These are phyloP conservation scores for Dioszegia aurantiaca DNA, from an alignment of 768 basidiomycete species.

Conservation along the genomic window DNA sequence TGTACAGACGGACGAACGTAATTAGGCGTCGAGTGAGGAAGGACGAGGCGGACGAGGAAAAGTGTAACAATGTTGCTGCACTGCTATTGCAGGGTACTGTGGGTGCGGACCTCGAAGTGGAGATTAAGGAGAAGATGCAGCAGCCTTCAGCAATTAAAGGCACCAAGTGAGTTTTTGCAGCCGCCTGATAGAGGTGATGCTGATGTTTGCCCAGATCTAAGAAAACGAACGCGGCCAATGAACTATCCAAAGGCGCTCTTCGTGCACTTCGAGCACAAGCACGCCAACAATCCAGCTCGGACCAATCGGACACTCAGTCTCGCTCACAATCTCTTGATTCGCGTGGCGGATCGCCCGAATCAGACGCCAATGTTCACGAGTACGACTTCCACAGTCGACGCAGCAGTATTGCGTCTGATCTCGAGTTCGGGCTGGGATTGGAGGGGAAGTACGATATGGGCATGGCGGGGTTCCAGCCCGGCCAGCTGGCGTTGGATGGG, in stretches of 20 bases:
- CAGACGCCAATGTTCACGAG: not conserved
- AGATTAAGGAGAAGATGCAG: conserved; percentile 40
- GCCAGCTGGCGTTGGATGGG: conserved; percentile 10
- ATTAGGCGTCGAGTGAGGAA: conserved; percentile 45
- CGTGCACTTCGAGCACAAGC: conserved; percentile 39
- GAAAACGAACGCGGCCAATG: conserved; percentile 24
- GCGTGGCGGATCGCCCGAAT: not conserved
- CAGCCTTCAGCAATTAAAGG: not conserved
- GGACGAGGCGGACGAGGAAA: conserved; percentile 49
- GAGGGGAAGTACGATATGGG: not conserved
- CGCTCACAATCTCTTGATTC: conserved; percentile 1
- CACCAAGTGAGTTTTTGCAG: conserved; percentile 8
- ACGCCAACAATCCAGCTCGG: conserved; percentile 26
- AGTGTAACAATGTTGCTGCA: conserved; percentile 41
- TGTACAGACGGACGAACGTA: conserved; percentile 47
- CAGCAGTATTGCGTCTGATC: conserved; percentile 10
- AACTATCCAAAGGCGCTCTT: conserved; percentile 43
- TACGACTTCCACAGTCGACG: conserved; percentile 7
- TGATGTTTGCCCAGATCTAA: conserved; percentile 5
- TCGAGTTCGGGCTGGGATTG: not conserved
- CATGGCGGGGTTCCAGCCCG: not conserved
- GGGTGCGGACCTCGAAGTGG: conserved; percentile 39
- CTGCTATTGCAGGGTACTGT: conserved; percentile 44
- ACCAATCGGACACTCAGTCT: conserved; percentile 12
- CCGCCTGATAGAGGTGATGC: not conserved